Base-by-base conservation (phyloP, 2,329 filamentous ascomycete genomes). In the Zasmidium angulare region DNA sequence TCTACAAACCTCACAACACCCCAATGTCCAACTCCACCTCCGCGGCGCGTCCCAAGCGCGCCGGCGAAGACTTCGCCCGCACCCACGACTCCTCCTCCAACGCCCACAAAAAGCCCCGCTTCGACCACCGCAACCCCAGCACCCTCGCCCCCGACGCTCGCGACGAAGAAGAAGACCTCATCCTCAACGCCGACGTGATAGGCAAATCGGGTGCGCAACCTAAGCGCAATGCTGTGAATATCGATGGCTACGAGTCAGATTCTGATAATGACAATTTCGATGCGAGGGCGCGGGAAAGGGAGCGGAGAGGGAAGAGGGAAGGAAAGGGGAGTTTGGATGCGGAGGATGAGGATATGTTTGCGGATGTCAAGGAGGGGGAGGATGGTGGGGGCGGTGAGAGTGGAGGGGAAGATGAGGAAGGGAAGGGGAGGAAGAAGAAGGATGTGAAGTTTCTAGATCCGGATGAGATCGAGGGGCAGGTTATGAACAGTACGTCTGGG, bases 241-340 rank as follows among this genome's bases (percentile, higher is more conserved):
- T 99, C 46, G 95, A 98, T 71, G 95, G 95, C 53, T 99, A 98
- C 77, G 93, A 98, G 68, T 95, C 89, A 10, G 95, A 99, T 76
- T 86, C 84, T 58, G 96, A 93, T 54, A 93, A 96, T 65, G 95
- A 98, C 72, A 92, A 90, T 48, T 96, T 96, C 74, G 85, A 95
- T 67, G 84, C 84, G 29, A 85, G 90, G 53, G 89, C 89, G 4
- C 61, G 65, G 43, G 63, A 63, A 56, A 60, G 67, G n/a, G 68
- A 65, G 50, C 75, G 74, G 11, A 62, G 65, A 14, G 69, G 71
- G 72, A 19, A 76, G 19, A 75, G 76, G 11, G 62, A 65, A 14
- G 69, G 71, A 72, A 19, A 76, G 19, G 75, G 76, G 46, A 78
- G 80, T n/a, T 81, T 84, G 20, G 85, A 85, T 11, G 87, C 89